phyloP scores from a whole-genome alignment of 2,329 filamentous ascomycete genomes.

The Pestalotiopsis sp. region DNA sequence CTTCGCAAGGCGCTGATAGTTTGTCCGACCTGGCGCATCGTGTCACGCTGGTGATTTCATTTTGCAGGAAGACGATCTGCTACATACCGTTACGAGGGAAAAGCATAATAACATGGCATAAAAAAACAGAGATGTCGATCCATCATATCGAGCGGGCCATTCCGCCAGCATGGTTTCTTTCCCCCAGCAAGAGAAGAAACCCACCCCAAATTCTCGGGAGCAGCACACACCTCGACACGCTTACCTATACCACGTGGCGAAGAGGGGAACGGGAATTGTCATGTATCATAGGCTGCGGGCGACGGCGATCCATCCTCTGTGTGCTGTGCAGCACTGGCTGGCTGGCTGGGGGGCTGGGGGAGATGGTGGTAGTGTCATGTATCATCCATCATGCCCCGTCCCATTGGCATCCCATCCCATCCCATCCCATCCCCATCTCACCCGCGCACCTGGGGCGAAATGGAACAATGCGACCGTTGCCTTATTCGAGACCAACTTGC shows the following conservation, averaged over 20 bases:
- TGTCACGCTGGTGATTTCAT: not conserved
- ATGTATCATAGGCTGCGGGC: constrained; percentile 6
- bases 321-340: not conserved
- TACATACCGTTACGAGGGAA: not conserved
- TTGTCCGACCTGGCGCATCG: no score
- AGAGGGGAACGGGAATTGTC: constrained; percentile 4
- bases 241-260: constrained; percentile 6
- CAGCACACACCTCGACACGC: not conserved
- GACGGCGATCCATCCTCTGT: not conserved
- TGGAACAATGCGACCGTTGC: not conserved
- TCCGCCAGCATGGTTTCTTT: constrained; percentile 3
- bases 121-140: not conserved
- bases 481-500: not conserved
- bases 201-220: constrained; percentile 1
- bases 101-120: not conserved
- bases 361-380: not conserved
- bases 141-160: not conserved
- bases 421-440: no score
- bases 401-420: no score
- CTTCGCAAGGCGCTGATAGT: no score
- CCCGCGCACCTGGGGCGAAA: not conserved
- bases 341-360: not conserved
- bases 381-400: not conserved
- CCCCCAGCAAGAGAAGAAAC: not conserved
- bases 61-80: not conserved